Evolutionary conservation across 83 land plant species (phyloP).

Genomic region (Larix sibirica): DNA sequence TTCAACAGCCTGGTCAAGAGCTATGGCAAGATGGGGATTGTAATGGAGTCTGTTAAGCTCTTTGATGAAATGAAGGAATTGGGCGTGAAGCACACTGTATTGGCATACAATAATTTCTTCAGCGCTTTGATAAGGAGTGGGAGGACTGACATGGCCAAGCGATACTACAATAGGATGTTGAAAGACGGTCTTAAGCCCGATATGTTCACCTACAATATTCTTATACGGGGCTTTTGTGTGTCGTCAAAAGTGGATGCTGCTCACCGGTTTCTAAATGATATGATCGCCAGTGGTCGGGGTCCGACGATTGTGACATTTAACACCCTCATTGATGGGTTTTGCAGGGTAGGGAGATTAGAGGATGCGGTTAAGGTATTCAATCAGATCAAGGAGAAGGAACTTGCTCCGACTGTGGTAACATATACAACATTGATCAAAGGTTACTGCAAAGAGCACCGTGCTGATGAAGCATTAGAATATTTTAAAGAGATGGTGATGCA

Average conservation of each 20-base stretch:
- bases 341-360: slow-evolving; percentile 57
- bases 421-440: slow-evolving; percentile 73
- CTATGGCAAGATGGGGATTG: slow-evolving; percentile 63
- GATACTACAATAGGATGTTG: slow-evolving; percentile 62
- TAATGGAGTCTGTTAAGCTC: slow-evolving; percentile 64
- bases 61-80: slow-evolving; percentile 58
- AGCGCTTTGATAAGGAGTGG: slow-evolving; percentile 56
- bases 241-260: slow-evolving; percentile 52
- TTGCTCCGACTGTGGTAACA: slow-evolving; percentile 49
- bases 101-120: slow-evolving; percentile 57
- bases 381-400: slow-evolving; percentile 48
- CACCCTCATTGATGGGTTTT: slow-evolving; percentile 65
- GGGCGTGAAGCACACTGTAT: slow-evolving; percentile 41
- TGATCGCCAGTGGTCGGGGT: slow-evolving; percentile 41
- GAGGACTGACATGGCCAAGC: slow-evolving; percentile 62
- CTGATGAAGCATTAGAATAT: slow-evolving; percentile 51
- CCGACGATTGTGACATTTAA: slow-evolving; percentile 67
- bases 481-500: slow-evolving; percentile 46
- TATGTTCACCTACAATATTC: slow-evolving; percentile 45
- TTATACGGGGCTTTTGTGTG: slow-evolving; percentile 71
- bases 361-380: slow-evolving; percentile 57
- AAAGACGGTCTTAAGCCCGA: slow-evolving; percentile 51
- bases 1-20: slow-evolving; percentile 42
- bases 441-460: slow-evolving; percentile 34
- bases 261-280: slow-evolving; percentile 51